A percentile compares a stretch with the other conserved stretches of the same genome.
Evolutionary conservation across 768 basidiomycete species (phyloP).

Genomic region (Lyophyllum atratum): DNA sequence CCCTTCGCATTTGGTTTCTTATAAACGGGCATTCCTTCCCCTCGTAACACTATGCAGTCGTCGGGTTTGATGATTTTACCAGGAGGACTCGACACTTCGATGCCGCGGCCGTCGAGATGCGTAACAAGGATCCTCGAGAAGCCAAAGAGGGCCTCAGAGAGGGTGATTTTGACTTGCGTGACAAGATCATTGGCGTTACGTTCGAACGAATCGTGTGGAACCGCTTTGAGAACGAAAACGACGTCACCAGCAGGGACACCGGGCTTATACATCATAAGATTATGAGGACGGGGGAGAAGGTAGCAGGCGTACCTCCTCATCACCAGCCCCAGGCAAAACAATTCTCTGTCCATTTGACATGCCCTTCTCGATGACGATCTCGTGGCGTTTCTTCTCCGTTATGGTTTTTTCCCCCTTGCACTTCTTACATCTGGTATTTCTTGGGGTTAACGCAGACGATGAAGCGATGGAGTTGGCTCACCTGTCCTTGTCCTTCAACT

Average conservation of each 20-base stretch:
- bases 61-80: slow-evolving; percentile 77
- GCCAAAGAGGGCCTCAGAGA: slow-evolving; percentile 95
- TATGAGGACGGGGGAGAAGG: not conserved
- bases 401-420: slow-evolving; percentile 87
- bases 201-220: slow-evolving; percentile 78
- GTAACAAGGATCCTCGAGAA: slow-evolving; percentile 89
- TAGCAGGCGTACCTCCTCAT: slow-evolving; percentile 66
- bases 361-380: slow-evolving; percentile 85
- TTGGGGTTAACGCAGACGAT: not conserved
- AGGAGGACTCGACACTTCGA: slow-evolving; percentile 72
- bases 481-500: slow-evolving; percentile 84
- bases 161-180: slow-evolving; percentile 79
- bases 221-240: slow-evolving; percentile 73
- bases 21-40: slow-evolving; percentile 89
- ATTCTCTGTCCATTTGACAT: slow-evolving; percentile 85
- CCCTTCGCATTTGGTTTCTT: slow-evolving; percentile 70
- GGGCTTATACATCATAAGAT: slow-evolving; percentile 51
- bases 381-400: slow-evolving; percentile 87
- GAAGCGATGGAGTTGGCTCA: slow-evolving; percentile 29
- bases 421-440: slow-evolving; percentile 78
- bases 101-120: slow-evolving; percentile 92
- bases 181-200: slow-evolving; percentile 81
- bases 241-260: slow-evolving; percentile 89
- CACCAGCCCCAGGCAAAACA: slow-evolving; percentile 88
- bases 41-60: slow-evolving; percentile 72